Percentiles rank a stretch among this genome's conserved stretches.
Evolutionary conservation across 768 basidiomycete genomes (phyloP).

Genomic region (Amanita thiersii): DNA sequence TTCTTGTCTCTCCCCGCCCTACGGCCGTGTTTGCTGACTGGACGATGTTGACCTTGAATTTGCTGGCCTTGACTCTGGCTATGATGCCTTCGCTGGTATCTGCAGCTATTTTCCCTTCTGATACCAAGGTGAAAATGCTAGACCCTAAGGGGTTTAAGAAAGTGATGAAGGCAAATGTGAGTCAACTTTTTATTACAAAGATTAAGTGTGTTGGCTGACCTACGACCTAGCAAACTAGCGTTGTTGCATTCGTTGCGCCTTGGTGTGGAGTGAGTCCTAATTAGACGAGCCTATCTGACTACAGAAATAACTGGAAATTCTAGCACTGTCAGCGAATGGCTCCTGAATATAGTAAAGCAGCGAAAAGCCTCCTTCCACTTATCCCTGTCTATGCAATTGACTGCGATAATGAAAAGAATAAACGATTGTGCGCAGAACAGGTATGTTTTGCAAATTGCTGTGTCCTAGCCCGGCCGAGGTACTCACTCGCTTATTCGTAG

Average conservation of each 20-base stretch:
- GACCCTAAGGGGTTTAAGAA: slow-evolving; percentile 64
- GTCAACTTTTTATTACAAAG: slow-evolving; percentile 16
- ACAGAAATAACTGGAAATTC: too few relatives aligned
- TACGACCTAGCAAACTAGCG: slow-evolving; percentile 48
- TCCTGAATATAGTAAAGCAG: slow-evolving; percentile 82
- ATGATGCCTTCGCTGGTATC: slow-evolving; percentile 40
- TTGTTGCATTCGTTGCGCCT: slow-evolving; percentile 91
- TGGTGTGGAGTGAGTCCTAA: slow-evolving; percentile 73
- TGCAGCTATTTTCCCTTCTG: slow-evolving; percentile 38
- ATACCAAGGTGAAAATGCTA: slow-evolving; percentile 64
- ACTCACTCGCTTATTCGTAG: slow-evolving; percentile 18
- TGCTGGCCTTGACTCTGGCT: slow-evolving; percentile 27
- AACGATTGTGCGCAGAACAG: slow-evolving; percentile 75
- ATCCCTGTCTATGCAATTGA: slow-evolving; percentile 91
- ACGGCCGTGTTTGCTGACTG: too few relatives aligned
- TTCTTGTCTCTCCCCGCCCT: too few relatives aligned
- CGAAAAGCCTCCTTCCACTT: slow-evolving; percentile 68
- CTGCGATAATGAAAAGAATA: slow-evolving; percentile 80
- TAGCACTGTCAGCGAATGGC: slow-evolving; percentile 83
- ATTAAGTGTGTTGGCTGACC: background rate
- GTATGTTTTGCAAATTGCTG: slow-evolving; percentile 22
- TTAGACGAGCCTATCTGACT: background rate
- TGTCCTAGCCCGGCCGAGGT: background rate
- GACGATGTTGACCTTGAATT: slow-evolving; percentile 26
- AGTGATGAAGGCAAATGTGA: slow-evolving; percentile 68